Base-by-base conservation (phyloP, 176 grass and related monocot genomes). In the Juncus effusus region DNA sequence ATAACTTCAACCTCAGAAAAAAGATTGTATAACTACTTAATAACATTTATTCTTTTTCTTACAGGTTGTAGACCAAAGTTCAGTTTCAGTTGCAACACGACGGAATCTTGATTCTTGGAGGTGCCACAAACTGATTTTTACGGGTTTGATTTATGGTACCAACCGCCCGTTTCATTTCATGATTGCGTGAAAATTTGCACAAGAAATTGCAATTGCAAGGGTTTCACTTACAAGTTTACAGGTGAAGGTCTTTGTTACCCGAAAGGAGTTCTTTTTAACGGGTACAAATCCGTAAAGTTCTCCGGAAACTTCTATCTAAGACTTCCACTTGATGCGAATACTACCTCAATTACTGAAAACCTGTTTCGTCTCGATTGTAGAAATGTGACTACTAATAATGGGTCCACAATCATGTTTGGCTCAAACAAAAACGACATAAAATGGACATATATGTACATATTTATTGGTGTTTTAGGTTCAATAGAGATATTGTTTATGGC, bases 201-300 rank as follows among this genome's bases (percentile, higher is more conserved):
- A 16, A 72, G 45, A 41, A 74, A 73, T 69, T 82, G 76, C 6
- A 71, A 42, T 4, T 88, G 89, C 55, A 41, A 44, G 40, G 86
- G 77, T 41, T 88, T 88, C 42, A 77, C 71, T 42, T 93, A 93
- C 62, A 36, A 40, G 3, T 4, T 51, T 36, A 62, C 11, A 3
- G 84, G 84, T 3, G 4, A 12, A 16, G 88, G 60, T 13, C 0
- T 5, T n/a, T 91, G 84, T 56, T 91, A 64, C 45, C 85, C 74
- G 36, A 91, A 91, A 80, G 10, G 42, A 42, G 16, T 65, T 16
- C 76, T 78, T 60, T 89, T 77, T 81, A 95, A 86, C 67, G 80
- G 82, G 42, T 75, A 39, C 59, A 89, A 51, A 16, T 61, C 75
- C 16, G 14, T 74, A 44, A 76, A 68, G n/a, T 95, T 74, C 65